Percentiles rank a stretch among this genome's conserved stretches.
Evolutionary conservation across 345 rosid species (phyloP).

Genomic region (Eucalyptus coolabah): DNA sequence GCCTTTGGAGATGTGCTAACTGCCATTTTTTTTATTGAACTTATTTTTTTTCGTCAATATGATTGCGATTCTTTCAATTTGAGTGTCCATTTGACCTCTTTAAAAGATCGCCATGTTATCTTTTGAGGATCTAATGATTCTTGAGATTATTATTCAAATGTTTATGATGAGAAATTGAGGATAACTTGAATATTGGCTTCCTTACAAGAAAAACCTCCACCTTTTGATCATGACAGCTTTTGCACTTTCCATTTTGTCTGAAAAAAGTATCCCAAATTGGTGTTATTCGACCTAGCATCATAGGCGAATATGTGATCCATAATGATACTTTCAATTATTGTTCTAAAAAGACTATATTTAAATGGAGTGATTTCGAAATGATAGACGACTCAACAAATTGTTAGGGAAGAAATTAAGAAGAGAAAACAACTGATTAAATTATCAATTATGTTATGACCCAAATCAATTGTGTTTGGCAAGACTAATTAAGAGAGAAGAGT

Average conservation of each 20-base stretch:
- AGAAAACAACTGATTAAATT: not conserved
- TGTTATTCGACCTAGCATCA: not conserved
- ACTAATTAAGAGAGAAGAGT: not conserved
- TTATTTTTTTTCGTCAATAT: not conserved
- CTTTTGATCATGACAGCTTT: not conserved
- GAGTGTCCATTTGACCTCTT: not conserved
- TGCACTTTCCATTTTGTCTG: not conserved
- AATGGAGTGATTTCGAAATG: not conserved
- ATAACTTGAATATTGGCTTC: not conserved
- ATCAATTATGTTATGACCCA: not conserved
- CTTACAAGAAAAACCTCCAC: not conserved
- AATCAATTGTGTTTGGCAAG: not conserved
- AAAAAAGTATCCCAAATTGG: not conserved
- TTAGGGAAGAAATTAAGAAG: not conserved
- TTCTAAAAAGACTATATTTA: not conserved
- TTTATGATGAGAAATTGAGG: not conserved
- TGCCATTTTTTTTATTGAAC: not conserved
- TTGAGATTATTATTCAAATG: not conserved
- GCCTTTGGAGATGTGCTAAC: not conserved
- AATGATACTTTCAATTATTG: not conserved
- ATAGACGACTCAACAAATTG: not conserved
- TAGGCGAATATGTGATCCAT: not conserved
- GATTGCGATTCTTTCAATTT: not conserved
- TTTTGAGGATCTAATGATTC: not conserved
- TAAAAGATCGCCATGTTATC: not conserved